Percentiles rank a stretch among this genome's conserved stretches.
Conservation (phyloP, 2,329 filamentous ascomycete species). For the Fusarium coffeatum region DNA sequence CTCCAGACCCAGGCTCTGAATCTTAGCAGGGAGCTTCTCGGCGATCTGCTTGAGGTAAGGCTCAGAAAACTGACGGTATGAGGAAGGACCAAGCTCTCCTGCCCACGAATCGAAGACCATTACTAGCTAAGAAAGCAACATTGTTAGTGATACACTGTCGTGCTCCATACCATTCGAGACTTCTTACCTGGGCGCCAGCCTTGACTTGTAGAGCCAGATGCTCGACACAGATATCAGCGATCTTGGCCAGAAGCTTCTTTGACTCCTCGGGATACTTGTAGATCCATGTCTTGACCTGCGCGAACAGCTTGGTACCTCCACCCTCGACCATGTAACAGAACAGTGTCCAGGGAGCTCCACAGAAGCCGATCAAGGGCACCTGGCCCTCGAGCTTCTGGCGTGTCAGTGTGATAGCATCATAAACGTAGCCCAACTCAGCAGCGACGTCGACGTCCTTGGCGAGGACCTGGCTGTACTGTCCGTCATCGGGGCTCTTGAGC, state of each 20-base stretch:
- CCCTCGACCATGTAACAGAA: constrained; percentile 99
- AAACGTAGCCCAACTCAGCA: constrained; percentile 90
- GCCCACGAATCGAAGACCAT: constrained; percentile 99
- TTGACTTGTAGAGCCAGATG: constrained; percentile 92
- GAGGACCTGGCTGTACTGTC: constrained; percentile 84
- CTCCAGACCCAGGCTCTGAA: constrained; percentile 80
- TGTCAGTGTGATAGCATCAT: constrained; percentile 92
- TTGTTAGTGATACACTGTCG: not conserved
- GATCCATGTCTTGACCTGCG: constrained; percentile 95
- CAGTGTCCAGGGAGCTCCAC: constrained; percentile 95
- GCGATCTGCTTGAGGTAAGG: constrained; percentile 90
- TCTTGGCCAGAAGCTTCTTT: constrained; percentile 87
- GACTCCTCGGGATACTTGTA: constrained; percentile 87
- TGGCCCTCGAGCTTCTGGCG: constrained; percentile 86
- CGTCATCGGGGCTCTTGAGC: constrained; percentile 80
- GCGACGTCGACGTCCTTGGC: constrained; percentile 84
- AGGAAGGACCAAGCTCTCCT: constrained; percentile 85
- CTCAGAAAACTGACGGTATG: constrained; percentile 86
- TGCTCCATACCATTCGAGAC: not conserved
- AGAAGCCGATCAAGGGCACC: constrained; percentile 95
- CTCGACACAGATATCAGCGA: constrained; percentile 93
- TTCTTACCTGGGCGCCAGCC: constrained; percentile 83
- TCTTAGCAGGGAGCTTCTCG: constrained; percentile 77
- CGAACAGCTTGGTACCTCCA: constrained; percentile 94
- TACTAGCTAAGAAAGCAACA: constrained; percentile 68